These are phyloP conservation scores for Naegleria fowleri DNA, from an alignment of 208 protist genomes.

Conservation along the genomic window DNA sequence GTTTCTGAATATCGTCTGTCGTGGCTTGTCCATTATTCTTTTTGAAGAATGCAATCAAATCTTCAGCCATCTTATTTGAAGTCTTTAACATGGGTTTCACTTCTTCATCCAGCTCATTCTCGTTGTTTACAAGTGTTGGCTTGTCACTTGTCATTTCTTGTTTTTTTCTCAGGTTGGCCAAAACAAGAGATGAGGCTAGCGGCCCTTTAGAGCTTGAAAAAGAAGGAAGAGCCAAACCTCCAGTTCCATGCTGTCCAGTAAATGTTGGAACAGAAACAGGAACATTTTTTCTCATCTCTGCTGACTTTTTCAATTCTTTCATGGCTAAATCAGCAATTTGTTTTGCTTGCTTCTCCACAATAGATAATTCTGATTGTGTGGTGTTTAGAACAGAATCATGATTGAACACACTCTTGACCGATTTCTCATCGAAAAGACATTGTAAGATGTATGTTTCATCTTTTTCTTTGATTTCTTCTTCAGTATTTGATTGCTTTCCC, in stretches of 20 bases:
- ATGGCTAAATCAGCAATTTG: background rate
- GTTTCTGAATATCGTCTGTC: background rate
- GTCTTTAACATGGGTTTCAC: background rate
- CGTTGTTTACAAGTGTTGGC: background rate
- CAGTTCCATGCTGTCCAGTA: background rate
- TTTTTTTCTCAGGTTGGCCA: background rate
- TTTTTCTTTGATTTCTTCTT: background rate
- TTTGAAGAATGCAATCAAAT: background rate
- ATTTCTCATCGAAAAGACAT: background rate
- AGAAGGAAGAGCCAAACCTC: background rate
- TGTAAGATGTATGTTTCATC: slow-evolving; percentile 13
- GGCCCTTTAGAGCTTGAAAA: background rate
- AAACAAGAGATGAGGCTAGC: background rate
- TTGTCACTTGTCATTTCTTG: background rate
- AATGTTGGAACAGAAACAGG: background rate
- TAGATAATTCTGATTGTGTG: background rate
- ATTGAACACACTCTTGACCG: background rate
- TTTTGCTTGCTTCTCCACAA: slow-evolving; percentile 20
- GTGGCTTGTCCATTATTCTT: background rate
- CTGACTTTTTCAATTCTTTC: background rate
- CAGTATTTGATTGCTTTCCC: background rate
- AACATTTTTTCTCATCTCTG: background rate
- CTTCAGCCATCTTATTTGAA: background rate
- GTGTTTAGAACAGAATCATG: background rate
- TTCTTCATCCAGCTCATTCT: background rate